Evolutionary conservation across 768 basidiomycete species (phyloP).

Genomic region (Amyloporia xantha): DNA sequence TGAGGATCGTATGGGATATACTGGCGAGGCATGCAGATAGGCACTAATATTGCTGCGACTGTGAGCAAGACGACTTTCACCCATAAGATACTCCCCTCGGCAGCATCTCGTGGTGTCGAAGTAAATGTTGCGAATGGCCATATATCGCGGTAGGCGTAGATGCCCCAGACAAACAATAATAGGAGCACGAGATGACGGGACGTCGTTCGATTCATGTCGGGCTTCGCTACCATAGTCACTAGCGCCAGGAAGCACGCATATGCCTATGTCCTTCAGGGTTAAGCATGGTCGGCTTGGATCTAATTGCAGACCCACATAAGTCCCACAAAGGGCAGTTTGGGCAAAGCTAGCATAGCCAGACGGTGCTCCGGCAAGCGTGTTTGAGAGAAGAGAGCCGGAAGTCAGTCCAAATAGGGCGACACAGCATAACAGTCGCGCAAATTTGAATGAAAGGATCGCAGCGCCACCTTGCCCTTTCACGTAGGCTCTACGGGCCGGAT

Average conservation of each 20-base stretch:
- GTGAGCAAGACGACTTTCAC: constrained; percentile 39
- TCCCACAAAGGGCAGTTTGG: constrained; percentile 19
- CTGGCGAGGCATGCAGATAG: constrained; percentile 45
- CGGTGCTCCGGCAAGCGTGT: constrained; percentile 25
- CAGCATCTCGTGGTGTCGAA: constrained; percentile 37
- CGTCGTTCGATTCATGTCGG: constrained; percentile 7
- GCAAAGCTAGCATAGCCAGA: constrained; percentile 23
- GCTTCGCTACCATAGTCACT: constrained; percentile 10
- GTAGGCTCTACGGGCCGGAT: constrained; percentile 24
- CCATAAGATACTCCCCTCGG: constrained; percentile 49
- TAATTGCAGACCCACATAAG: constrained; percentile 27
- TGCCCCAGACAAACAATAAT: constrained; percentile 38
- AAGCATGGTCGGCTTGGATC: background rate
- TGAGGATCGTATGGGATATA: constrained; percentile 52
- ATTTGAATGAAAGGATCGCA: constrained; percentile 38
- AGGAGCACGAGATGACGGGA: constrained; percentile 43
- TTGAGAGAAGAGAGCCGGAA: constrained; percentile 40
- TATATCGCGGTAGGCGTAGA: constrained; percentile 49
- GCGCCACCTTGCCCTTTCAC: constrained; percentile 38
- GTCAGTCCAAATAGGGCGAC: constrained; percentile 22
- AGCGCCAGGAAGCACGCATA: constrained; percentile 18
- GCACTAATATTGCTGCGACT: constrained; percentile 39
- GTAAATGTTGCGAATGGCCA: constrained; percentile 55
- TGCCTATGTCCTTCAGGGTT: constrained; percentile 6
- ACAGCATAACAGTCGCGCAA: constrained; percentile 31